A percentile compares a stretch with the other conserved stretches of the same genome.
Conservation (phyloP, 2,329 filamentous ascomycete genomes). For the Lachnellula willkommii region DNA sequence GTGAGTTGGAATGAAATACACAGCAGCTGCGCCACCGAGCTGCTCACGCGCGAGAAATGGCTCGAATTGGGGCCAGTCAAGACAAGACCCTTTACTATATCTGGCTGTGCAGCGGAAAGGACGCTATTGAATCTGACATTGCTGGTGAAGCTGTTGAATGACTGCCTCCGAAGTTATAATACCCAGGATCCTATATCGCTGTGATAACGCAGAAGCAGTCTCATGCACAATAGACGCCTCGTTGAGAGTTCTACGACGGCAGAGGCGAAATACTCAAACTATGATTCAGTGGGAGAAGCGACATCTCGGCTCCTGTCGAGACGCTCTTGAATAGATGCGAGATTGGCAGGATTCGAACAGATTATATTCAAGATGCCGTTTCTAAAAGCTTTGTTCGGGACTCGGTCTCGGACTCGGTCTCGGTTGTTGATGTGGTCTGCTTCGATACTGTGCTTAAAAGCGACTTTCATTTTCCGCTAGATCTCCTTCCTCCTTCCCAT, state of each 20-base stretch:
- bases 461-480: not conserved
- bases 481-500: not conserved
- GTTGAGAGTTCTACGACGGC: constrained; percentile 5
- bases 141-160: constrained; percentile 23
- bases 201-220: constrained; percentile 8
- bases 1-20: not conserved
- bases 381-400: not conserved
- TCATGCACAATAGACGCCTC: constrained; percentile 8
- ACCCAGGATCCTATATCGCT: constrained; percentile 8
- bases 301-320: not conserved
- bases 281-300: constrained; percentile 8
- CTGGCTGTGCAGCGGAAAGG: constrained; percentile 27
- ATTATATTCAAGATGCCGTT: constrained; percentile 8
- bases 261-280: constrained; percentile 6
- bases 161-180: constrained; percentile 7
- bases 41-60: constrained; percentile 13
- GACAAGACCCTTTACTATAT: constrained; percentile 29
- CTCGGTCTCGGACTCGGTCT: not conserved
- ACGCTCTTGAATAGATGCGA: not conserved
- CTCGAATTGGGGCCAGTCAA: constrained; percentile 13
- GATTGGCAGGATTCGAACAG: constrained; percentile 4
- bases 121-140: constrained; percentile 28
- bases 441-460: not conserved
- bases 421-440: not conserved
- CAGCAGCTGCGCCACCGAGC: constrained; percentile 8